Conservation (phyloP, 2,329 filamentous ascomycete species). For the Exutisphaerella laricina region DNA sequence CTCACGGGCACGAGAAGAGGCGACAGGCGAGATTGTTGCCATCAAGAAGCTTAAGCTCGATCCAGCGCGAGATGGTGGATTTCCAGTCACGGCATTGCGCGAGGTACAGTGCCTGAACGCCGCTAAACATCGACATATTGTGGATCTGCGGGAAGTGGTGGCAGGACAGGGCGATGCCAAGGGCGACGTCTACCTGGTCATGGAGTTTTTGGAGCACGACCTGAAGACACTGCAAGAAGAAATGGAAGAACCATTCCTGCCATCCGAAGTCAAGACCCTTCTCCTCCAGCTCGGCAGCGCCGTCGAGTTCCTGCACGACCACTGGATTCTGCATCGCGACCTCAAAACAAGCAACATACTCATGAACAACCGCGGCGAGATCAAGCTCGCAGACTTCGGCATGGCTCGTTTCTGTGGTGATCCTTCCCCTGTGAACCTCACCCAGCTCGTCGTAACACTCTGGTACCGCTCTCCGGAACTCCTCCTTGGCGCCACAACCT, state of each 20-base stretch:
- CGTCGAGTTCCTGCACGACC: constrained; percentile 75
- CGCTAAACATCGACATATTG: constrained; percentile 75
- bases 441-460: constrained; percentile 88
- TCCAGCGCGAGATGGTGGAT: constrained; percentile 62
- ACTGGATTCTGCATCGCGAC: constrained; percentile 86
- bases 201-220: constrained; percentile 97
- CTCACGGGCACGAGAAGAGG: constrained; percentile 69
- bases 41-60: constrained; percentile 94
- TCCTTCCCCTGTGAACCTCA: constrained; percentile 68
- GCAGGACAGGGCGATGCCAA: constrained; percentile 22
- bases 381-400: constrained; percentile 97
- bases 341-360: constrained; percentile 91
- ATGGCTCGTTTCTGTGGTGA: constrained; percentile 89
- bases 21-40: constrained; percentile 75
- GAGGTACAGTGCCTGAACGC: constrained; percentile 89
- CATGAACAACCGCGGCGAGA: constrained; percentile 86
- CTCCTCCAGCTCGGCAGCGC: constrained; percentile 76
- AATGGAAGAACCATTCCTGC: constrained; percentile 89
- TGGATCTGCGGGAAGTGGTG: constrained; percentile 76
- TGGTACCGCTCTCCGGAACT: constrained; percentile 96
- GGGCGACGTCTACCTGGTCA: constrained; percentile 78
- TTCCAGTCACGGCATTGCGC: constrained; percentile 85
- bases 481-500: constrained; percentile 70
- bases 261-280: constrained; percentile 87
- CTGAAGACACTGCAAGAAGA: constrained; percentile 88